Percentiles rank a stretch among this genome's conserved stretches.
These are phyloP conservation scores for Coleophoma crateriformis DNA, from an alignment of 2,329 filamentous ascomycete species.

Conservation along the genomic window DNA sequence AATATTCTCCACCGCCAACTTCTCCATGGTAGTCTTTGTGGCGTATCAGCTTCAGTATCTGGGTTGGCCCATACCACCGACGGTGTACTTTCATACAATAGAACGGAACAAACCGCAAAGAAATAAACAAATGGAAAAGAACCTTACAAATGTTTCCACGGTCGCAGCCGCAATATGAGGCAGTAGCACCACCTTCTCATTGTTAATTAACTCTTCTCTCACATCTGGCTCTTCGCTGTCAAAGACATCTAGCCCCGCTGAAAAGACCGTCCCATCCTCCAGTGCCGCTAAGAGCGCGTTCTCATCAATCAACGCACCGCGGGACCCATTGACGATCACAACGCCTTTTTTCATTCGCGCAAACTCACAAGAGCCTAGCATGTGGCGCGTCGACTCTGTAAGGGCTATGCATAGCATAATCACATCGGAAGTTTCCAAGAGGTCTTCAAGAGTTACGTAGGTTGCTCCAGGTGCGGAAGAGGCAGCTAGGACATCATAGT, in stretches of 20 bases:
- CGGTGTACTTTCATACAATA: too few relatives aligned
- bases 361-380: constrained; percentile 46
- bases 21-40: too few relatives aligned
- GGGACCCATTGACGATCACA: constrained; percentile 73
- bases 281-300: constrained; percentile 68
- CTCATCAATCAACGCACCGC: constrained; percentile 75
- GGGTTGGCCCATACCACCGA: too few relatives aligned
- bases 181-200: background rate
- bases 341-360: constrained; percentile 71
- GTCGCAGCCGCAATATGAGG: background rate
- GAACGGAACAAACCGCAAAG: too few relatives aligned
- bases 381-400: background rate
- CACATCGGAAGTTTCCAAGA: too few relatives aligned
- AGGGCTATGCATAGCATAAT: too few relatives aligned
- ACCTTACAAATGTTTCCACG: background rate
- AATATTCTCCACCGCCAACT: too few relatives aligned
- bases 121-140: too few relatives aligned
- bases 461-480: too few relatives aligned
- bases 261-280: constrained; percentile 59
- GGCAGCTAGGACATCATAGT: too few relatives aligned
- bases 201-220: constrained; percentile 48
- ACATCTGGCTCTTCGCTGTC: constrained; percentile 67
- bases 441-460: too few relatives aligned
- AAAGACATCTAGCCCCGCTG: constrained; percentile 70
- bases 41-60: too few relatives aligned